These are phyloP conservation scores for Mortierella sp. DNA, from an alignment of 371 early-diverging fungal species.

Conservation along the genomic window DNA sequence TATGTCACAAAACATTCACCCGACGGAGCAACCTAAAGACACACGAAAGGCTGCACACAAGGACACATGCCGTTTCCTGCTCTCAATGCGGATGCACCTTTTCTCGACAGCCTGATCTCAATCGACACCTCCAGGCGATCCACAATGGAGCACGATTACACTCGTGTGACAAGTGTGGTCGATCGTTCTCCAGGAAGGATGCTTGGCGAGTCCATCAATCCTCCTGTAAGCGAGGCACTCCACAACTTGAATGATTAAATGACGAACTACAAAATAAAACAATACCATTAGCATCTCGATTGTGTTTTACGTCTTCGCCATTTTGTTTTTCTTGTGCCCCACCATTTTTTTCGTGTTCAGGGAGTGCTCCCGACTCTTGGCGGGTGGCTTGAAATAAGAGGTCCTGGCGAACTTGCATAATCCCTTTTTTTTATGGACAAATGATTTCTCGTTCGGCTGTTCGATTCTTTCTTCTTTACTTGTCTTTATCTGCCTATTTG, in stretches of 20 bases:
- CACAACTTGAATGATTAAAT: neutral
- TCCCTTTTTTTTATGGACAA: neutral
- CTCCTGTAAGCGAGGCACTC: neutral
- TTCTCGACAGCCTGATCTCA: slow-evolving; percentile 6
- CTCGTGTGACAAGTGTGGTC: neutral
- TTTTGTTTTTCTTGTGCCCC: neutral
- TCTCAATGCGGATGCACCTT: neutral
- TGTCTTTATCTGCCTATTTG: neutral
- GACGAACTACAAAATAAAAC: neutral
- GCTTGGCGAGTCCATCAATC: neutral
- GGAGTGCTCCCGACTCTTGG: neutral
- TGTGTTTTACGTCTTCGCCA: neutral
- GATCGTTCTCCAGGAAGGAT: slow-evolving; percentile 1
- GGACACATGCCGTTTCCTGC: neutral
- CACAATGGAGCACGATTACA: neutral
- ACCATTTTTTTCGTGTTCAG: neutral
- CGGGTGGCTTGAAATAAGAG: neutral
- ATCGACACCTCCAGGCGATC: slow-evolving; percentile 10
- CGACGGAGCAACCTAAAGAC: neutral
- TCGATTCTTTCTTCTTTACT: neutral
- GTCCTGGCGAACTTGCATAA: neutral
- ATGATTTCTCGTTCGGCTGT: neutral
- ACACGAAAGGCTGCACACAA: neutral
- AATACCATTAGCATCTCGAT: too few species aligned
- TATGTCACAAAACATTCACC: neutral